These are phyloP conservation scores for Thelonectria rubi DNA, from an alignment of 2,329 filamentous ascomycete genomes.

Conservation along the genomic window DNA sequence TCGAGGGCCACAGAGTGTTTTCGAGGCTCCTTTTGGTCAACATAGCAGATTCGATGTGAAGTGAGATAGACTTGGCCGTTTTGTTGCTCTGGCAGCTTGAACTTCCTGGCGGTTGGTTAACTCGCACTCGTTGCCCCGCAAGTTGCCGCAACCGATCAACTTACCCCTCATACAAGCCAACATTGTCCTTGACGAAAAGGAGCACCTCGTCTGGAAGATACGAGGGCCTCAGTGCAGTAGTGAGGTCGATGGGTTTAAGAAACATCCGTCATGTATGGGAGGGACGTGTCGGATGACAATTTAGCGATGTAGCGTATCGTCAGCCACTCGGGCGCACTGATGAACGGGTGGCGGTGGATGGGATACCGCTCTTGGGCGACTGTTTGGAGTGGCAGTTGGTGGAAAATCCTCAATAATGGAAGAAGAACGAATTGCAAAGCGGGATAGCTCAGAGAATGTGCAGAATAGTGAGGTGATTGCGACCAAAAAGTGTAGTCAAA, in stretches of 20 bases:
- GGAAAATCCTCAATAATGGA: background rate
- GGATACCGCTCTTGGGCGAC: background rate
- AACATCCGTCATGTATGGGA: conserved; percentile 82
- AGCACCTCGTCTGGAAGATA: conserved; percentile 93
- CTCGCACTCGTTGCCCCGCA: conserved; percentile 4
- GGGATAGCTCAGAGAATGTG: conserved; percentile 9
- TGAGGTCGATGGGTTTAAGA: conserved; percentile 93
- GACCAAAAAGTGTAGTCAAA: conserved; percentile 26
- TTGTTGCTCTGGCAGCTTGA: conserved; percentile 92
- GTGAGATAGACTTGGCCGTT: conserved; percentile 97
- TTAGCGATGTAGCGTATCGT: conserved; percentile 13
- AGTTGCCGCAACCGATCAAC: conserved; percentile 49
- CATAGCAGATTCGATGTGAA: conserved; percentile 94
- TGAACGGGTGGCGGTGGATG: conserved; percentile 12
- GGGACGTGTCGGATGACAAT: conserved; percentile 11
- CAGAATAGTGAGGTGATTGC: conserved; percentile 8
- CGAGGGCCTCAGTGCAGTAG: conserved; percentile 91
- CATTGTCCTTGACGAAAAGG: conserved; percentile 96
- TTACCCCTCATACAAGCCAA: conserved; percentile 97
- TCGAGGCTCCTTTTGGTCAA: conserved; percentile 86
- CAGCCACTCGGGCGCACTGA: conserved; percentile 1
- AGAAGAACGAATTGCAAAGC: background rate
- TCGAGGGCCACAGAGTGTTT: conserved; percentile 86
- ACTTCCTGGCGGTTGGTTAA: conserved; percentile 70
- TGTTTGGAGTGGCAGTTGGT: background rate